Evolutionary conservation across 176 grass and related monocot genomes (phyloP).

Genomic region (Zoysia pacifica): DNA sequence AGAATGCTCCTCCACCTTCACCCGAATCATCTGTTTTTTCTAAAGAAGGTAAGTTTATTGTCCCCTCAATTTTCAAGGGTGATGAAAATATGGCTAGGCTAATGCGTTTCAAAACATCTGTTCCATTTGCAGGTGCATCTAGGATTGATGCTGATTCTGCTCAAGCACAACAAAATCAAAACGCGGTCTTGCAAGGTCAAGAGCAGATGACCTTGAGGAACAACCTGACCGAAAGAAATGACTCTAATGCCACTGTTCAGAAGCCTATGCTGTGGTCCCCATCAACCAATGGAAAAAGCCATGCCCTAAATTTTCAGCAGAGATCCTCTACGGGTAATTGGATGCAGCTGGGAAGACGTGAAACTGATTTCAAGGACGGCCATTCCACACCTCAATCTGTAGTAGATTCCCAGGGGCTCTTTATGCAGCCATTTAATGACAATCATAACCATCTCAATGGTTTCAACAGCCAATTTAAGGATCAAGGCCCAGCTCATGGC

Average conservation of each 20-base stretch:
- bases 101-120: background rate
- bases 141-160: conserved; percentile 55
- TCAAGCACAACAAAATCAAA: conserved; percentile 54
- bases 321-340: conserved; percentile 50
- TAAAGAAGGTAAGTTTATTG: conserved; percentile 68
- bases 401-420: conserved; percentile 50
- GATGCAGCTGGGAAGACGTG: conserved; percentile 60
- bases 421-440: conserved; percentile 60
- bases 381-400: conserved; percentile 36
- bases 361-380: conserved; percentile 54
- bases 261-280: conserved; percentile 71
- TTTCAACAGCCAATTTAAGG: conserved; percentile 53
- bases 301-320: conserved; percentile 44
- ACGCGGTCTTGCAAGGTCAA: conserved; percentile 73
- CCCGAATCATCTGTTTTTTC: conserved; percentile 72
- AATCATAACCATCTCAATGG: conserved; percentile 33
- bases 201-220: conserved; percentile 64
- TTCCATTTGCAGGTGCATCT: conserved; percentile 40
- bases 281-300: conserved; percentile 46
- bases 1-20: conserved; percentile 52
- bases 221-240: conserved; percentile 53
- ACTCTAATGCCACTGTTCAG: conserved; percentile 64
- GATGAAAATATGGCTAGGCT: background rate
- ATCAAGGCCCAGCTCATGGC: conserved; percentile 45
- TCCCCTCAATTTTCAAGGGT: background rate